Percentiles rank a stretch among this genome's conserved stretches.
These are phyloP conservation scores for Arthrobotrys entomopaga DNA, from an alignment of 2,329 filamentous ascomycete genomes.

Conservation along the genomic window DNA sequence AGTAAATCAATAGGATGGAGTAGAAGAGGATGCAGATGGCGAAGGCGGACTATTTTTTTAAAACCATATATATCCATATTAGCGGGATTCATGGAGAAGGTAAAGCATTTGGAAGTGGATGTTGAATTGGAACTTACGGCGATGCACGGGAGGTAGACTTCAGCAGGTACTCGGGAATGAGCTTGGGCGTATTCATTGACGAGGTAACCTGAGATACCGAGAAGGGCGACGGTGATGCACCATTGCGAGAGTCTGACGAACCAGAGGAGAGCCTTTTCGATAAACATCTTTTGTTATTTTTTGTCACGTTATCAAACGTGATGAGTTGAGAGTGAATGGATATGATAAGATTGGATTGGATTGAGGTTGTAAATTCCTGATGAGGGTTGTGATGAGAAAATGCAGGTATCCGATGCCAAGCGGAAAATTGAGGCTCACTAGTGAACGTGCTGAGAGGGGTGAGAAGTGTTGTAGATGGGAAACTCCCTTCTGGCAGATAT, in stretches of 20 bases:
- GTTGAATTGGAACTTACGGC: conserved; percentile 53
- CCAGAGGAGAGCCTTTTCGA: conserved; percentile 50
- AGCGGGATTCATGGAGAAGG: background rate
- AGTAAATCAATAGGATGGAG: conserved; percentile 50
- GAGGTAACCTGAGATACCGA: conserved; percentile 48
- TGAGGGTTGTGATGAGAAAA: conserved; percentile 9
- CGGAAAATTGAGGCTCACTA: background rate
- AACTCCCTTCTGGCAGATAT: too few species aligned
- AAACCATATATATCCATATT: background rate
- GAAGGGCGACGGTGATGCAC: conserved; percentile 39
- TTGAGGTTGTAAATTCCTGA: background rate
- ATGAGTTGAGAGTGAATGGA: background rate
- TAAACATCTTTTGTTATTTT: conserved; percentile 31
- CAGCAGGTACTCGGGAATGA: conserved; percentile 36
- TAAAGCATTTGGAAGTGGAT: background rate
- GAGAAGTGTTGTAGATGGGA: background rate
- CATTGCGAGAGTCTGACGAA: conserved; percentile 46
- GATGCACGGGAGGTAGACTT: conserved; percentile 50
- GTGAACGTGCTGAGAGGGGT: background rate
- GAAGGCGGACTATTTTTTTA: conserved; percentile 46
- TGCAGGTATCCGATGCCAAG: conserved; percentile 1
- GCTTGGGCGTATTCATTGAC: conserved; percentile 51
- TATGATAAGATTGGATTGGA: background rate
- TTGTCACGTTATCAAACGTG: background rate
- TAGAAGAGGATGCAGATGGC: conserved; percentile 48